Evolutionary conservation across 331 rosid species (phyloP), one percentile per base, ranked within the genome.

Genomic region (Acacia pycnantha): DNA sequence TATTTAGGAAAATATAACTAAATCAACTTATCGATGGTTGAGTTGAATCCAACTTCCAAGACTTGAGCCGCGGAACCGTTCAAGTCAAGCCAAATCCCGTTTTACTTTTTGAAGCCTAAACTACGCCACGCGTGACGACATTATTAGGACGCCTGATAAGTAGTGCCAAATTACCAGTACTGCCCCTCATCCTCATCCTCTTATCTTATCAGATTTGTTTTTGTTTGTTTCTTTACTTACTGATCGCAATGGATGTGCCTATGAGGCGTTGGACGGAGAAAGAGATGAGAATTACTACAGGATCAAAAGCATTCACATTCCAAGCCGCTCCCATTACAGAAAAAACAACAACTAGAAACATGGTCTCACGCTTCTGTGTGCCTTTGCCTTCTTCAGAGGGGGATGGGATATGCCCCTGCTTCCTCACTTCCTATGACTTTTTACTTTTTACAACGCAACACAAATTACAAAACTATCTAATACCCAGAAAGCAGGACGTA

Each of bases 231-330:
- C 2, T 33, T 62, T 27, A 67, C 8, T 67, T 67, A 3, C 13
- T 19, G 73, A 1, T 40, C 12, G 13, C 2, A 70, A 5, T 21
- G 15, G 31, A 40, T 12, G 41, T 10, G 47, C 24, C 3, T 12
- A 19, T 21, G 27, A 19, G 61, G 61, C 47, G 6, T 9, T 40
- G 73, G 8, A 40, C 1, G 2, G 31, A 22, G 15, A 19, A 9
- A 47, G 22, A 73, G 18, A 40, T 11, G 22, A 7, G 58, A 70
- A 79, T 70, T 68, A 76, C 41, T 68, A 76, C 41, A 24, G 65
- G 51, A 44, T 61, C 22, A 70, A 77, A 79, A 75, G 35, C 58
- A 26, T 69, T 82, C 44, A 73, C 74, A 68, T 44, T 47, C 73
- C 22, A 56, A 24, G 40, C 4, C 41, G n/a, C 33, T 46, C 21